phyloP scores from a whole-genome alignment of 305 asterid genomes.

The Solanum hybrid region DNA sequence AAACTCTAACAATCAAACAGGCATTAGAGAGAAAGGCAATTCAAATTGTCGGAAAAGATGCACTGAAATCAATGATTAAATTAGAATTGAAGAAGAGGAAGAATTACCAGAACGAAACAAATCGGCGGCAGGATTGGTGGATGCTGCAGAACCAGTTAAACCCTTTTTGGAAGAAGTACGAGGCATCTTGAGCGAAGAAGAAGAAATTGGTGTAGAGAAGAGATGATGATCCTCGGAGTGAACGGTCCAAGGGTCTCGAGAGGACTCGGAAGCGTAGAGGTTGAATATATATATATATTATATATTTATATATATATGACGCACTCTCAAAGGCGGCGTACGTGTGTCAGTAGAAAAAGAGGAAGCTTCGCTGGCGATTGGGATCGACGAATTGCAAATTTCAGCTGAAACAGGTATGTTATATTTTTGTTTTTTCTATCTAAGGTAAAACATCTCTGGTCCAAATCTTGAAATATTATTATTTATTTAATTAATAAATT shows the following conservation, averaged over 20 bases:
- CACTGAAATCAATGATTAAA: not conserved
- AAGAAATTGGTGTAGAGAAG: not conserved
- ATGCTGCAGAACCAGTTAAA: slow-evolving; percentile 34
- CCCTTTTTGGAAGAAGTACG: slow-evolving; percentile 64
- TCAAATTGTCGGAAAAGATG: not conserved
- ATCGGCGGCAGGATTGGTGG: slow-evolving; percentile 59
- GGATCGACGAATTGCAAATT: not conserved
- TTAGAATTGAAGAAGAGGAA: not conserved
- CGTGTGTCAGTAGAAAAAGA: not conserved
- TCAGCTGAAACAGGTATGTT: not conserved
- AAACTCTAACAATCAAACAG: not conserved
- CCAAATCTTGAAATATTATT: too few species aligned
- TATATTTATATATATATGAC: not conserved
- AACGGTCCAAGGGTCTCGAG: not conserved
- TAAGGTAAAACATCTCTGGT: not conserved
- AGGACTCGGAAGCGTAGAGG: not conserved
- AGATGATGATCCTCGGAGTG: not conserved
- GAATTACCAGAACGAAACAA: slow-evolving; percentile 66
- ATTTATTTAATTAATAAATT: too few species aligned
- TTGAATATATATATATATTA: not conserved
- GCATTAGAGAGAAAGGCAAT: not conserved
- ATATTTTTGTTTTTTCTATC: not conserved
- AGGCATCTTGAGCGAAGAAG: slow-evolving; percentile 41
- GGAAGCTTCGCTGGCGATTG: not conserved
- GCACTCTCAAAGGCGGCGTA: not conserved